Evolutionary conservation across 306 rosid genomes (phyloP).

Genomic region (Casuarina cunninghamiana): DNA sequence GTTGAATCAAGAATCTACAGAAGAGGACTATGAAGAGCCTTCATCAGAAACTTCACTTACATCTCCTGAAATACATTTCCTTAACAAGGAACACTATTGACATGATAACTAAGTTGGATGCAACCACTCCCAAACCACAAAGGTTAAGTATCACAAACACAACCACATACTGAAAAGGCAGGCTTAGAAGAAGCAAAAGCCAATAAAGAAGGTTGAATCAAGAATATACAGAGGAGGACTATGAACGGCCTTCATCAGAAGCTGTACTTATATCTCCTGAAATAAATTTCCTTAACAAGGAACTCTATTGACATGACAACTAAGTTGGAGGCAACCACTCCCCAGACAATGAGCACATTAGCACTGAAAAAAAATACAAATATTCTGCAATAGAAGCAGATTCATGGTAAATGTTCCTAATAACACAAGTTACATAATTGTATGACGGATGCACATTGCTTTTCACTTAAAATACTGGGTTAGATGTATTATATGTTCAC

Average conservation of each 20-base stretch:
- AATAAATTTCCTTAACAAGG: slow-evolving; percentile 1
- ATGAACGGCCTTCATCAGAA: background rate
- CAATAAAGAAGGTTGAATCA: background rate
- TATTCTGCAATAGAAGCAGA: background rate
- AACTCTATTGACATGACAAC: background rate
- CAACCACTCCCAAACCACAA: background rate
- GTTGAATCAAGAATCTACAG: background rate
- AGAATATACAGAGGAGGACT: background rate
- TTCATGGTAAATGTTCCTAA: background rate
- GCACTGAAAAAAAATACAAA: background rate
- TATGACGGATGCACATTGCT: background rate
- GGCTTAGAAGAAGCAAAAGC: background rate
- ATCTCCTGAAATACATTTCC: background rate
- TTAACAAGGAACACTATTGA: background rate
- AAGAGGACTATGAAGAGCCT: background rate
- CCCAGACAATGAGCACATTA: background rate
- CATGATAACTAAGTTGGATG: background rate
- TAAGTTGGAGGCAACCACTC: background rate
- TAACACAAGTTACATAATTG: background rate
- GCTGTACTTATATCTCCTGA: background rate
- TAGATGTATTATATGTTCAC: background rate
- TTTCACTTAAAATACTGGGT: background rate
- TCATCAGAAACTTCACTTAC: background rate
- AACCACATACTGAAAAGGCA: background rate
- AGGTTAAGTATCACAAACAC: background rate